phyloP scores from a whole-genome alignment of 2,329 filamentous ascomycete species.

The Bipolaris zeicola region DNA sequence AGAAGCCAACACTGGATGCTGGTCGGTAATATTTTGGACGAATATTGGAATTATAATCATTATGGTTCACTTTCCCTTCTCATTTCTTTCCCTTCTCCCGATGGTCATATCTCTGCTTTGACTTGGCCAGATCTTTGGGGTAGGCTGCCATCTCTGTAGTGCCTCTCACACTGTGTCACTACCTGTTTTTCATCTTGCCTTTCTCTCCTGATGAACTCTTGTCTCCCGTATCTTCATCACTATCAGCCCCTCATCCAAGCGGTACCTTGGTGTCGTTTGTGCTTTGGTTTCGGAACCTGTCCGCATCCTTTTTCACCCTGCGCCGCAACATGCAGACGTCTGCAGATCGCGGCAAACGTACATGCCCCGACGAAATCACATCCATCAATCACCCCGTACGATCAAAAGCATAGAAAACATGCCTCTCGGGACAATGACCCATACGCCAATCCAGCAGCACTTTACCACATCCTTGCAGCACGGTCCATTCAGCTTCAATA shows the following conservation, averaged over 20 bases:
- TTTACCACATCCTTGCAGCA: not conserved
- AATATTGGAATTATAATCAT: not conserved
- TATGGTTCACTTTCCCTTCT: not conserved
- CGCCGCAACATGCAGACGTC: not conserved
- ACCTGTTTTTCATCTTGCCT: not conserved
- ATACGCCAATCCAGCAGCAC: constrained; percentile 18
- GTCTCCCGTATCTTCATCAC: not conserved
- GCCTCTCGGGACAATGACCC: not conserved
- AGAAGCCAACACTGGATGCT: not conserved
- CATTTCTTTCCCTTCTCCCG: not conserved
- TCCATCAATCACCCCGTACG: not conserved
- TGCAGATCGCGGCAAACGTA: not conserved
- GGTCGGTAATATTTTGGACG: not conserved
- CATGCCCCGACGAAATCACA: not conserved
- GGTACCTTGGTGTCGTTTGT: not conserved
- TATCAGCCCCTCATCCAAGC: not conserved
- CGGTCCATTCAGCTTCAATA: not conserved
- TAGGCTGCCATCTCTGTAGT: not conserved
- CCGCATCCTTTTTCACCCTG: not conserved
- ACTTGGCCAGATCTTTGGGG: not conserved
- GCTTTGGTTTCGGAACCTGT: not conserved
- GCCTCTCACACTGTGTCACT: not conserved
- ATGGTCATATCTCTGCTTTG: not conserved
- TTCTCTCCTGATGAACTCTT: no score
- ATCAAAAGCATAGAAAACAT: not conserved